Percentiles rank a stretch among this genome's conserved stretches.
phyloP scores from a whole-genome alignment of 2,329 filamentous ascomycete genomes.

The Corynespora cassiicola region DNA sequence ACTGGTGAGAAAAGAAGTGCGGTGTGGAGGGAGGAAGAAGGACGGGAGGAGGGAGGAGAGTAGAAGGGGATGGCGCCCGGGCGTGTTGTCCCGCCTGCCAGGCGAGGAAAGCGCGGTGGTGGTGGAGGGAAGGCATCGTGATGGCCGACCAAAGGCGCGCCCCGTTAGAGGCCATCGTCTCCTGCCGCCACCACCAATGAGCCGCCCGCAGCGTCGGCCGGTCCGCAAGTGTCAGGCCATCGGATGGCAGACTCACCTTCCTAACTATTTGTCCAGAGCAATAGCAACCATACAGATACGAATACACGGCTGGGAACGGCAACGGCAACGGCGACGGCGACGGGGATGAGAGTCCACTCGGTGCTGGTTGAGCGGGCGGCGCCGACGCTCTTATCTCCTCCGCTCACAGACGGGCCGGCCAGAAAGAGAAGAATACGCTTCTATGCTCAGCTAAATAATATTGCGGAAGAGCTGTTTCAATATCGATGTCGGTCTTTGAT shows the following conservation, averaged over 20 bases:
- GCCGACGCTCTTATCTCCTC: too few species aligned
- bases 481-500: conserved; percentile 38
- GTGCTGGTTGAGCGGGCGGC: too few species aligned
- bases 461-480: conserved; percentile 39
- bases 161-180: conserved; percentile 18
- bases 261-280: conserved; percentile 13
- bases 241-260: conserved; percentile 29
- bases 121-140: conserved; percentile 21
- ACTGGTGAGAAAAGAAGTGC: conserved; percentile 48
- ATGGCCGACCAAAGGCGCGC: too few species aligned
- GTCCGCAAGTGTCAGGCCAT: conserved; percentile 6
- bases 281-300: conserved; percentile 19
- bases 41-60: conserved; percentile 18
- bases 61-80: conserved; percentile 24
- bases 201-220: neutral
- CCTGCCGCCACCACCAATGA: neutral
- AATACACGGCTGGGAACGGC: conserved; percentile 14
- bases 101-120: conserved; percentile 35
- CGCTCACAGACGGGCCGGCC: neutral
- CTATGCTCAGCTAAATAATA: conserved; percentile 29
- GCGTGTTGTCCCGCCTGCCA: conserved; percentile 27
- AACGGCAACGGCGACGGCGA: conserved; percentile 10
- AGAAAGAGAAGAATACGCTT: too few species aligned
- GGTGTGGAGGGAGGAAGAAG: conserved; percentile 33
- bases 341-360: too few species aligned